Evolutionary conservation across 106 monocot species (phyloP), one percentile per base, ranked within the genome.

Genomic region (Dendrobium nobile): DNA sequence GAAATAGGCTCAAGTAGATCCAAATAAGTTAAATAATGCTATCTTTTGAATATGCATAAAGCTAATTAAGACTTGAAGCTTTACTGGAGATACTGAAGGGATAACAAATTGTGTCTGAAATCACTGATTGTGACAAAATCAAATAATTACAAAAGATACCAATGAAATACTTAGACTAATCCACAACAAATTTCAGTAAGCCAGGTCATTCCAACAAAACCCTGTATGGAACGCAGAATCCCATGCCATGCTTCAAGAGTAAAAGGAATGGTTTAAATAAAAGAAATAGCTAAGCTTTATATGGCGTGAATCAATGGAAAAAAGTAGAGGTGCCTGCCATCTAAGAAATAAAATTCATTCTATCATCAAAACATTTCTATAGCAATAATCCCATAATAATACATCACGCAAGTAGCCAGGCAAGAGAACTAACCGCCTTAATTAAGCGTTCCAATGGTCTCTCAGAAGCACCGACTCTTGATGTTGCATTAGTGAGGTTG

Each of bases 401-500:
- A 33, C 15, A 61, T 19, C 20, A 20, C 13, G 9, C 13, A n/a
- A 70, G 15, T 15, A 33, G 70, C 28, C 28, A 70, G 70, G 33
- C 3, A 70, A 80, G 28, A 58, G 55, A 17, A 87, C 92, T 88
- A 55, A 99, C 99, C 87, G 76, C 89, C 91, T 90, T 93, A 79
- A 93, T 70, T 79, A 99, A 84, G 3, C 88, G 91, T 9, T 99
- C 93, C 22, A 93, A 24, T 75, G 99, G 99, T 4, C 79, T 72
- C 67, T 95, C 99, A 55, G 80, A 78, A 48, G 80, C 73, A 80
- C 73, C 84, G 84, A 87, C 1, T 85, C 84, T 92, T 41, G 54
- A 78, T 78, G 82, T 59, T 27, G 67, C 22, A 82, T 87, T 89
- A 82, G 80, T 68, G 55, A 87, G 92, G 78, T 82, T 85, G 2